Evolutionary conservation across 2,329 filamentous ascomycete genomes (phyloP).

Genomic region (Septoria petroselini): DNA sequence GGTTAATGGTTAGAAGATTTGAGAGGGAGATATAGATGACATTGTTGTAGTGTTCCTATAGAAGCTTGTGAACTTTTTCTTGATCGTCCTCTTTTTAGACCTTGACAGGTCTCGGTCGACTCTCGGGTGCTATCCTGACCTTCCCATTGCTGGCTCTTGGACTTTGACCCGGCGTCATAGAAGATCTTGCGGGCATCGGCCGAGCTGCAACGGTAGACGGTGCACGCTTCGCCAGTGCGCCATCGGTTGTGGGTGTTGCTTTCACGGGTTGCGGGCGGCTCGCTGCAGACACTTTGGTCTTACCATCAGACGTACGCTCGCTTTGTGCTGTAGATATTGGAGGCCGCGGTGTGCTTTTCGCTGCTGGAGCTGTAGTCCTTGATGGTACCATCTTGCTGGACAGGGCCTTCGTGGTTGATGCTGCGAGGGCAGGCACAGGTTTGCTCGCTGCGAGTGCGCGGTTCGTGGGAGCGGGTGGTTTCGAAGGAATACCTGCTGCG

Average conservation of each 20-base stretch:
- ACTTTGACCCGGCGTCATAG: slow-evolving; percentile 13
- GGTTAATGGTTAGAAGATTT: slow-evolving; percentile 74
- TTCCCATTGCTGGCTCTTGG: slow-evolving; percentile 22
- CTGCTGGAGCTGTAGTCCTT: not conserved
- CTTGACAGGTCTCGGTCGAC: slow-evolving; percentile 23
- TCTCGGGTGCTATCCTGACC: slow-evolving; percentile 24
- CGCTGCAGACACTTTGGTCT: slow-evolving; percentile 20
- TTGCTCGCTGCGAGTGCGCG: slow-evolving; percentile 14
- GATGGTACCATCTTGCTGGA: not conserved
- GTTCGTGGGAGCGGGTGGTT: slow-evolving; percentile 8
- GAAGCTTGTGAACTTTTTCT: too few relatives aligned
- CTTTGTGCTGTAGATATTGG: slow-evolving; percentile 19
- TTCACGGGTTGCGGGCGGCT: slow-evolving; percentile 14
- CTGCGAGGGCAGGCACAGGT: not conserved
- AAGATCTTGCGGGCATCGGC: slow-evolving; percentile 14
- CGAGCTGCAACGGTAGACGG: slow-evolving; percentile 13
- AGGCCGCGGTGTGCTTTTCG: slow-evolving; percentile 6
- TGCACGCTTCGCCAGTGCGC: slow-evolving; percentile 5
- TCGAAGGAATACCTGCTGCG: slow-evolving; percentile 16
- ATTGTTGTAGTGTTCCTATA: too few relatives aligned
- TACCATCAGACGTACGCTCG: slow-evolving; percentile 21
- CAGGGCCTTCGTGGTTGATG: slow-evolving; percentile 5
- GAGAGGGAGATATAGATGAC: slow-evolving; percentile 53
- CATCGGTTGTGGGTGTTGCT: slow-evolving; percentile 10
- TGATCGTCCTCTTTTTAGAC: slow-evolving; percentile 1